Base-by-base conservation (phyloP, 169 alveolate species). In the Plasmodium adleri region DNA sequence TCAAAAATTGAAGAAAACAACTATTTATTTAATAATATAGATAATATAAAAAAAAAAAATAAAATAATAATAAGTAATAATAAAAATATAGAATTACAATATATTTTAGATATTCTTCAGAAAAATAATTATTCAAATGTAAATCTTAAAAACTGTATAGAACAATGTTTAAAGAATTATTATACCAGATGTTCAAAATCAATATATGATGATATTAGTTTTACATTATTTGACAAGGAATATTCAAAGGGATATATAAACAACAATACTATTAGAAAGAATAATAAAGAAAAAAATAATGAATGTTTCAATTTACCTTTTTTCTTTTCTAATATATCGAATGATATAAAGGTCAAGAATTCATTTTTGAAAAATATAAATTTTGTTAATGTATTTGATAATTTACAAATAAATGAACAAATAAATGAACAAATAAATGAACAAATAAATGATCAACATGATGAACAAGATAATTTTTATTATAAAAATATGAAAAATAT, bases 141-240 rank as follows among this genome's bases (percentile, higher is more conserved):
- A 13, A 59, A 74, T 22, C 60, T 66, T 17, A 74, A 74, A 74
- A 74, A 60, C 6, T n/a, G 26, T 10, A 24, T 74, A 54, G 74
- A 74, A 45, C 28, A 59, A 43, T 74, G 88, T n/a, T 13, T 74
- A 50, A 58, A 60, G 39, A 60, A 60, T 32, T 74, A 74, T 45
- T 66, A 59, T 15, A 74, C 39, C 39, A 74, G 13, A n/a, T 60
- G 88, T 45, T 39, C 88, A 13, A 45, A 74, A 12, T 59, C 71
- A 2, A 74, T 74, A 7, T 74, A 74, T 50, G 74, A 74, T 28
- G 62, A 74, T 15, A 54, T 60, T 59, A 39, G 64, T 13, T 24
- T 59, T 74, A 60, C 74, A 8, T 20, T 74, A 20, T 52, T 74
- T 60, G 88, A 66, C 3, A 24, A 66, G n/a, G 58, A 64, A 64